These are phyloP conservation scores for Ambispora gerdemannii DNA, from an alignment of 192 early-diverging fungal species.

Conservation along the genomic window DNA sequence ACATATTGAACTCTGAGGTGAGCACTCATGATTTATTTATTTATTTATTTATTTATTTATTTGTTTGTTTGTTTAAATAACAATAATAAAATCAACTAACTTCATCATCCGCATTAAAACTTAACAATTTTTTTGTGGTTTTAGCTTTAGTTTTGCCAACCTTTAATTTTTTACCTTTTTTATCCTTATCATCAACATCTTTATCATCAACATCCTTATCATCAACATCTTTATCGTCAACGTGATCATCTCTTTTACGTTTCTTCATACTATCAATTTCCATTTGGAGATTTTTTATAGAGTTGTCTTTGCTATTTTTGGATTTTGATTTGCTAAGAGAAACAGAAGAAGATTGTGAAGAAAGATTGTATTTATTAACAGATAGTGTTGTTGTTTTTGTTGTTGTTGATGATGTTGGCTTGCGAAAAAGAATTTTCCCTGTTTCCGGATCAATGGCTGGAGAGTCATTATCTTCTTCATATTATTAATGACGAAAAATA, in stretches of 20 bases:
- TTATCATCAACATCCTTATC: not conserved
- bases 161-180: constrained; percentile 4
- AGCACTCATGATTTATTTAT: too few relatives aligned
- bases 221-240: not conserved
- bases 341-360: too few relatives aligned
- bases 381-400: not conserved
- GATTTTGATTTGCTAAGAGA: too few relatives aligned
- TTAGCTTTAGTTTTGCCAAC: not conserved
- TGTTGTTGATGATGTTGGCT: not conserved
- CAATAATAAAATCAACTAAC: too few relatives aligned
- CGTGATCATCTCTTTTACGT: constrained; percentile 1
- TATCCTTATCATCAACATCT: not conserved
- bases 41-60: too few relatives aligned
- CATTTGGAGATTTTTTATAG: constrained; percentile 7
- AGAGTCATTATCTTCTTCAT: not conserved
- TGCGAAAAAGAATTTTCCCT: constrained; percentile 13
- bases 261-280: constrained; percentile 9
- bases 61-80: too few relatives aligned
- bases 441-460: constrained; percentile 3
- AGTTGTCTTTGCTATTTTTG: constrained; percentile 4
- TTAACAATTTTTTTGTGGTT: not conserved
- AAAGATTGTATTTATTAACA: too few relatives aligned
- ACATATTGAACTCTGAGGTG: too few relatives aligned
- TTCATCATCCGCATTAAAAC: constrained; percentile 11
- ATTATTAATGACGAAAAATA: too few relatives aligned